Conservation (phyloP, 768 basidiomycete genomes). For the Astraeus odoratus region DNA sequence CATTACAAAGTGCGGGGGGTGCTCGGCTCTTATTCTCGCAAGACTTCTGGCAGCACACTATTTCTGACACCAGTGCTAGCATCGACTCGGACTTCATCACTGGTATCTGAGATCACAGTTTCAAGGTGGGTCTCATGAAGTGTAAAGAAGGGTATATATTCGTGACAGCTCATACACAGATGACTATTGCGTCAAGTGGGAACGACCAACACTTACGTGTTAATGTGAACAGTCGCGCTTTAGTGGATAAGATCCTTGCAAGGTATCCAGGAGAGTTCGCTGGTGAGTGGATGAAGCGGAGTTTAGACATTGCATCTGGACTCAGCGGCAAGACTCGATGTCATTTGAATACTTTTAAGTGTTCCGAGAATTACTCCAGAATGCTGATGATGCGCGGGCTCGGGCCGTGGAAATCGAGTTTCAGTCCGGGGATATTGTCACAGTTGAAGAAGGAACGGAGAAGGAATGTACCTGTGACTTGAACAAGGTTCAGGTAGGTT, state of each 20-base stretch:
- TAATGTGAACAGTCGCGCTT: slow-evolving; percentile 11
- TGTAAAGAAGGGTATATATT: not conserved
- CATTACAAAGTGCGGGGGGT: too few species aligned
- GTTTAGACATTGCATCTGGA: too few species aligned
- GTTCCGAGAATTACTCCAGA: slow-evolving; percentile 49
- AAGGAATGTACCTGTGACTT: slow-evolving; percentile 2
- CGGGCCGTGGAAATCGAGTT: slow-evolving; percentile 31
- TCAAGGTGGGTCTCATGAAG: not conserved
- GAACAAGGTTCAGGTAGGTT: slow-evolving; percentile 1
- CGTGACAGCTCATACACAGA: not conserved
- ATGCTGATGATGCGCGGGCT: slow-evolving; percentile 46
- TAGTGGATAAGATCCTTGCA: slow-evolving; percentile 13
- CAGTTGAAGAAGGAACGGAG: not conserved
- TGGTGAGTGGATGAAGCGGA: slow-evolving; percentile 5
- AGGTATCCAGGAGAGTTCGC: slow-evolving; percentile 14
- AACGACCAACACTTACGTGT: not conserved
- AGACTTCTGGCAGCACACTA: too few species aligned
- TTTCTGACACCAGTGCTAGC: too few species aligned
- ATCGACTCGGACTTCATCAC: too few species aligned
- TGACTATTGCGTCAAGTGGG: not conserved
- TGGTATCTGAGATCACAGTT: not conserved
- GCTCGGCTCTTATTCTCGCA: too few species aligned
- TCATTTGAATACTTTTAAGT: slow-evolving; percentile 20
- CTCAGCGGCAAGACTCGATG: too few species aligned
- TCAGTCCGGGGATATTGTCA: slow-evolving; percentile 16